These are phyloP conservation scores for Botrytis paeoniae DNA, from an alignment of 2,329 filamentous ascomycete genomes.

Conservation along the genomic window DNA sequence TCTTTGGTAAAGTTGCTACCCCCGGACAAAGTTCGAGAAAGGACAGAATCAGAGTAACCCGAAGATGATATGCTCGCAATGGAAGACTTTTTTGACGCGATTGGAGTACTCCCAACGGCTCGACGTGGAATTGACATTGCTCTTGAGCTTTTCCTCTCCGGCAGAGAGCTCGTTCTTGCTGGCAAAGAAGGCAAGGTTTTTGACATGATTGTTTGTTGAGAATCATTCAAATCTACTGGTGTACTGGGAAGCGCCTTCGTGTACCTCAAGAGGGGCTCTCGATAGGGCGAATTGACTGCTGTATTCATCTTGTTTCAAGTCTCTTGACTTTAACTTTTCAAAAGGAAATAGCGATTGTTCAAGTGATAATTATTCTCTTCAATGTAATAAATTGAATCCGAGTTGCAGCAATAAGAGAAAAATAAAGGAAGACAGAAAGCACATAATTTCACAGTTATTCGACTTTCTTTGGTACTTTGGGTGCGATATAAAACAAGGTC, in stretches of 20 bases:
- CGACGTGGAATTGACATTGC: conserved; percentile 31
- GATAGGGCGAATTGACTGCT: conserved; percentile 1
- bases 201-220: conserved; percentile 18
- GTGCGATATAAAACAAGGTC: conserved; percentile 16
- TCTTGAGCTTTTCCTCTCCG: conserved; percentile 22
- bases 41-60: conserved; percentile 29
- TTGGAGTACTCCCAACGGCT: conserved; percentile 29
- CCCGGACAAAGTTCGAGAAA: conserved; percentile 28
- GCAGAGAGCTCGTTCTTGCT: conserved; percentile 11
- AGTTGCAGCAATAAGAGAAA: not conserved
- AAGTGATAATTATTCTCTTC: not conserved
- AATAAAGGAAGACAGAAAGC: not conserved
- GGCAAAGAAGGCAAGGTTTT: conserved; percentile 24
- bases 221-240: conserved; percentile 11
- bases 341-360: not conserved
- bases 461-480: not conserved
- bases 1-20: conserved; percentile 30
- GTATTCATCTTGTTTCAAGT: not conserved
- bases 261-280: conserved; percentile 29
- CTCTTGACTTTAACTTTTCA: not conserved
- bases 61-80: conserved; percentile 30
- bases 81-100: conserved; percentile 23
- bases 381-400: not conserved
- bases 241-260: conserved; percentile 33
- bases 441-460: not conserved